phyloP scores from a whole-genome alignment of 2,329 filamentous ascomycete species.

The Colletotrichum tamarilloi region DNA sequence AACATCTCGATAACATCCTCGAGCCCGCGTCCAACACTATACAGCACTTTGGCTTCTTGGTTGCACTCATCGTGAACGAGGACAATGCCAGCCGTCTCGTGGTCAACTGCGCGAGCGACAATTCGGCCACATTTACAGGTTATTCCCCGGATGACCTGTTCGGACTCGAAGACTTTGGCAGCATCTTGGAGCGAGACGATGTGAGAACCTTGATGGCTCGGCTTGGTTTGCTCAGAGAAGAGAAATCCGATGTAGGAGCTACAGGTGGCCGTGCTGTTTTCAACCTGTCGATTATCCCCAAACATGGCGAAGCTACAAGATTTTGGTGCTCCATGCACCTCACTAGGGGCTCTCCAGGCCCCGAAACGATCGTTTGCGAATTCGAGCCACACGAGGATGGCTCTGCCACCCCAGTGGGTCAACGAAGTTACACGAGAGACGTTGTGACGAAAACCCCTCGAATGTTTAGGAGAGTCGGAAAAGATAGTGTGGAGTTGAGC shows the following conservation, averaged over 20 bases:
- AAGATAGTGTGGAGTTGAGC: neutral
- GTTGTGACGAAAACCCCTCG: neutral
- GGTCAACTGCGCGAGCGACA: neutral
- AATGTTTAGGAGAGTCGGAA: neutral
- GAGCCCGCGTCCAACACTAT: neutral
- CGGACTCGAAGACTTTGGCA: neutral
- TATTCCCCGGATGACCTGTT: neutral
- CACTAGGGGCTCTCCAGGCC: neutral
- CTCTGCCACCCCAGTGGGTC: neutral
- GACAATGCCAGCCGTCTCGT: neutral
- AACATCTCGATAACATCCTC: neutral
- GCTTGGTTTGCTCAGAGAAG: neutral
- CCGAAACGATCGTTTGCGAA: neutral
- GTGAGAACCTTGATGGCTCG: neutral
- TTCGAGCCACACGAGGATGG: neutral
- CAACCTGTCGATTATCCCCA: neutral
- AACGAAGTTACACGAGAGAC: neutral
- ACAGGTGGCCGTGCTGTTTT: neutral
- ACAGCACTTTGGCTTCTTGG: neutral
- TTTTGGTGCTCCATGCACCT: neutral
- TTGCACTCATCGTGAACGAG: neutral
- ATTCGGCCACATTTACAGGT: neutral
- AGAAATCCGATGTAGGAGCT: neutral
- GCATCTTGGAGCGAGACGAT: neutral
- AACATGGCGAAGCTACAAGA: neutral